phyloP scores from a whole-genome alignment of 2,329 filamentous ascomycete species.

The Delphinella strobiligena region DNA sequence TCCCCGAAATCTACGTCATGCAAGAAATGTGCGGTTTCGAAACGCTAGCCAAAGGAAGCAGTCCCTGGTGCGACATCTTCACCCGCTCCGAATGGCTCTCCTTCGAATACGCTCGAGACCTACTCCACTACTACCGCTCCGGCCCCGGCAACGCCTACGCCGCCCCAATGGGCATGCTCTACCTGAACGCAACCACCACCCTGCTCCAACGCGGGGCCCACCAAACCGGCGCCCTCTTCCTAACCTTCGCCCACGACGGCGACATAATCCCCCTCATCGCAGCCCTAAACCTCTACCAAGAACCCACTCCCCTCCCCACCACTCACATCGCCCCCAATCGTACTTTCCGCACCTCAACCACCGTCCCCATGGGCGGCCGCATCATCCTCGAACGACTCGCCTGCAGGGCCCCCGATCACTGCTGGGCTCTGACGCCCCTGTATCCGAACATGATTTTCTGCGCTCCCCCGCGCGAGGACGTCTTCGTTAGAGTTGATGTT shows the following conservation, averaged over 20 bases:
- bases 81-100: conserved; percentile 39
- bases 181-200: conserved; percentile 44
- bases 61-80: conserved; percentile 46
- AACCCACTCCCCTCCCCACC: conserved; percentile 29
- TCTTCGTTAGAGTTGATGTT: conserved; percentile 41
- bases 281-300: conserved; percentile 37
- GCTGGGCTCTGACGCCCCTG: conserved; percentile 15
- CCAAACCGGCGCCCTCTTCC: too few species aligned
- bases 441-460: conserved; percentile 22
- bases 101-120: conserved; percentile 48
- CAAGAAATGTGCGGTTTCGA: conserved; percentile 52
- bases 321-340: conserved; percentile 32
- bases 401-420: conserved; percentile 22
- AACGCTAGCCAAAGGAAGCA: conserved; percentile 39
- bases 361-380: conserved; percentile 46
- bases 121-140: conserved; percentile 47
- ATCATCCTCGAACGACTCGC: conserved; percentile 42
- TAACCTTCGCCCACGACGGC: conserved; percentile 40
- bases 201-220: too few species aligned
- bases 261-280: conserved; percentile 45
- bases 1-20: conserved; percentile 44
- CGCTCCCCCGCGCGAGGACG: conserved; percentile 13
- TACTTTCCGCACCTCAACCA: conserved; percentile 42
- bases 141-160: conserved; percentile 45
- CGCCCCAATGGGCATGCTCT: conserved; percentile 44